Percentiles rank a stretch among this genome's conserved stretches.
These are phyloP conservation scores for Ophiosphaerella herpotricha DNA, from an alignment of 2,329 filamentous ascomycete species.

Conservation along the genomic window DNA sequence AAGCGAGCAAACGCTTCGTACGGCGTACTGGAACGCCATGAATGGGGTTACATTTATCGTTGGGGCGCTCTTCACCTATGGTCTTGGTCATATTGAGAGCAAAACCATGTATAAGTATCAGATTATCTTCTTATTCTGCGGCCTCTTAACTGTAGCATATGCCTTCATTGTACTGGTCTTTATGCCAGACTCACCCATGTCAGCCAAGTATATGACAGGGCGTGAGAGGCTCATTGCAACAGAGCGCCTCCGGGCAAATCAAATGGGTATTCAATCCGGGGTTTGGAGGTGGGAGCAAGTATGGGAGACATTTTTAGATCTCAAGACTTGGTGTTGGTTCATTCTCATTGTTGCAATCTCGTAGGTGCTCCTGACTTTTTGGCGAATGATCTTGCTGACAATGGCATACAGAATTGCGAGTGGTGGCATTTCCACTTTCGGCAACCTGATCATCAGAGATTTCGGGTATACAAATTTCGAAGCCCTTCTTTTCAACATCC, in stretches of 20 bases:
- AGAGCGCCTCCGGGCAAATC: conserved; percentile 24
- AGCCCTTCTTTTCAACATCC: conserved; percentile 63
- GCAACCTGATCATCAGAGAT: conserved; percentile 61
- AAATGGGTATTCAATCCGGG: conserved; percentile 65
- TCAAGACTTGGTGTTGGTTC: conserved; percentile 55
- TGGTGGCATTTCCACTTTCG: conserved; percentile 64
- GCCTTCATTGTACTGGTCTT: conserved; percentile 47
- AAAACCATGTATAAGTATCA: conserved; percentile 49
- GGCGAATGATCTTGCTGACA: conserved; percentile 38
- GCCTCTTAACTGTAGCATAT: conserved; percentile 51
- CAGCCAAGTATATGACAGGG: conserved; percentile 32
- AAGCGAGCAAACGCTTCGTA: conserved; percentile 60
- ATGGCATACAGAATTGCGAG: conserved; percentile 57
- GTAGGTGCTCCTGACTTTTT: conserved; percentile 8
- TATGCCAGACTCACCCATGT: conserved; percentile 52
- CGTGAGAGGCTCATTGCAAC: conserved; percentile 24
- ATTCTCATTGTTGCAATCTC: conserved; percentile 54
- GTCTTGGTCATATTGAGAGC: conserved; percentile 60
- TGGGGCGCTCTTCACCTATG: conserved; percentile 62
- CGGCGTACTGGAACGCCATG: conserved; percentile 64
- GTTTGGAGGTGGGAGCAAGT: conserved; percentile 75
- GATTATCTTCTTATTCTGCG: conserved; percentile 53
- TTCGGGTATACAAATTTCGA: conserved; percentile 62
- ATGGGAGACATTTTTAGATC: conserved; percentile 25
- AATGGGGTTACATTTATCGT: conserved; percentile 62